phyloP scores from a whole-genome alignment of 306 rosid species.

The Nissolia schottii region DNA sequence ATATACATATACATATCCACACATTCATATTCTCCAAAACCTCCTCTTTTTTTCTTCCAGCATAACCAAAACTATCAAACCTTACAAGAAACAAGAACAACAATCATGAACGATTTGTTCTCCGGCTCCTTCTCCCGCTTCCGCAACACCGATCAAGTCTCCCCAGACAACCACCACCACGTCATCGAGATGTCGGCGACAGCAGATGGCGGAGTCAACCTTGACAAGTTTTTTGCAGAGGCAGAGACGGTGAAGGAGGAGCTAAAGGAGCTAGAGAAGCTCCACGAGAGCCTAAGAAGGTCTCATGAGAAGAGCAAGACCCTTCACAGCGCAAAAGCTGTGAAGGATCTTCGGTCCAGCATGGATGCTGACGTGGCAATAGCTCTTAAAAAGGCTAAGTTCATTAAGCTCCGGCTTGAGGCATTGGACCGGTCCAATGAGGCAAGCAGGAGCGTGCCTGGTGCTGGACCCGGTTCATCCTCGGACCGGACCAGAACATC shows the following conservation, averaged over 20 bases:
- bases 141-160: constrained; percentile 41
- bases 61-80: neutral
- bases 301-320: constrained; percentile 74
- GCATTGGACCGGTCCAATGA: constrained; percentile 63
- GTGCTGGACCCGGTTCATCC: constrained; percentile 69
- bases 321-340: constrained; percentile 68
- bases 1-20: neutral
- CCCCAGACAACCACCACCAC: constrained; percentile 43
- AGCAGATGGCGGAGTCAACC: constrained; percentile 33
- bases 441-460: constrained; percentile 46
- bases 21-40: neutral
- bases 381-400: constrained; percentile 72
- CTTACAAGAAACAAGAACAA: neutral
- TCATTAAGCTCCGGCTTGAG: constrained; percentile 68
- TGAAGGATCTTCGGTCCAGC: constrained; percentile 69
- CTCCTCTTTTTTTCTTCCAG: neutral
- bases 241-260: constrained; percentile 65
- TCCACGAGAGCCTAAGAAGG: constrained; percentile 38
- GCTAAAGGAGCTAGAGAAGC: constrained; percentile 61
- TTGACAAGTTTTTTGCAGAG: constrained; percentile 70
- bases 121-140: constrained; percentile 61
- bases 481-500: constrained; percentile 77
- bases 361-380: constrained; percentile 74
- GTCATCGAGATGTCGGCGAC: constrained; percentile 57
- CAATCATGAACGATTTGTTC: constrained; percentile 63